Evolutionary conservation across 129 eudicot genomes (phyloP).

Genomic region (Flaveria trinervia): DNA sequence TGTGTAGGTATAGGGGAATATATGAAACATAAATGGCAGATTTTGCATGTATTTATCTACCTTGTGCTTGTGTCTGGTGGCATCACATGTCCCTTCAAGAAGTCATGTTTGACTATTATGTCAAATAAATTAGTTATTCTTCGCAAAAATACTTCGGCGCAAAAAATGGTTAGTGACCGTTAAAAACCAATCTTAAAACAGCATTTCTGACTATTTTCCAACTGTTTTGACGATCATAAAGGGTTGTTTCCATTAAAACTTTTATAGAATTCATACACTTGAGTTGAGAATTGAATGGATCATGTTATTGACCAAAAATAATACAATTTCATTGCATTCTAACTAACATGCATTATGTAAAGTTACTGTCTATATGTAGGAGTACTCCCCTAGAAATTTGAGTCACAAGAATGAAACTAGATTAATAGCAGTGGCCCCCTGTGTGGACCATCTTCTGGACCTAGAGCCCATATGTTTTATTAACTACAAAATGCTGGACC

Average conservation of each 20-base stretch:
- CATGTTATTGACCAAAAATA: neutral
- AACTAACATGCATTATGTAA: slow-evolving; percentile 23
- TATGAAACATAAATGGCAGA: slow-evolving; percentile 30
- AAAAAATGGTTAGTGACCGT: too few species aligned
- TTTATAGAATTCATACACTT: neutral
- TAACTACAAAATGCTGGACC: slow-evolving; percentile 43
- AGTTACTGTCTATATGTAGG: slow-evolving; percentile 24
- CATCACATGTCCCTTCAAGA: slow-evolving; percentile 22
- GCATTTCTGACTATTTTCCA: too few species aligned
- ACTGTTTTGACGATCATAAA: neutral
- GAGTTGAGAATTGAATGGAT: neutral
- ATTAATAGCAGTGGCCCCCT: slow-evolving; percentile 37
- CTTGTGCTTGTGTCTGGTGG: slow-evolving; percentile 43
- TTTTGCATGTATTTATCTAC: slow-evolving; percentile 42
- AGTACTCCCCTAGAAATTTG: slow-evolving; percentile 25
- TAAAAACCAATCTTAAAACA: too few species aligned
- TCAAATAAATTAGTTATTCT: neutral
- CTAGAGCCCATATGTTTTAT: slow-evolving; percentile 46
- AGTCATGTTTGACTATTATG: slow-evolving; percentile 10
- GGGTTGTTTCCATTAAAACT: neutral
- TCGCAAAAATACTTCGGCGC: too few species aligned
- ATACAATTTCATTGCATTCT: slow-evolving; percentile 1
- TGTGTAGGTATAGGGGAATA: slow-evolving; percentile 29
- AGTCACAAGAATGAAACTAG: slow-evolving; percentile 31
- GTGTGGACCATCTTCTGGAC: slow-evolving; percentile 39